Base-by-base conservation (phyloP, 805 yeast species). In the Metschnikowia sp. region DNA sequence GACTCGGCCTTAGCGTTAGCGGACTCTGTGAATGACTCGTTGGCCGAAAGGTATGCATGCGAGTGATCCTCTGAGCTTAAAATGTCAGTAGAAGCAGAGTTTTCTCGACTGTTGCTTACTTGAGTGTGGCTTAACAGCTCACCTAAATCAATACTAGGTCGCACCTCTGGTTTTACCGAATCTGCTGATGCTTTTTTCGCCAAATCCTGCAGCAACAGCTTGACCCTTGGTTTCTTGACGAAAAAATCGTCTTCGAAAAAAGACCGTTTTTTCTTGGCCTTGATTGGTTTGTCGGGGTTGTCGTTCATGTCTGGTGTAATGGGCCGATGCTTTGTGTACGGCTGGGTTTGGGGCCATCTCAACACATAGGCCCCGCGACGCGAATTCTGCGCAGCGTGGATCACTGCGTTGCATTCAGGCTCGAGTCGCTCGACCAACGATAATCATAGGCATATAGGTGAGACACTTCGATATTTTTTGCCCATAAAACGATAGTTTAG, bases 211-310 rank as follows among this genome's bases (percentile, higher is more conserved):
- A 10, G 19, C 19, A 19, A 10, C 37, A 15, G 37, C 39, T 44
- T 47, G n/a, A 44, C 11, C 35, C 53, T 55, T 19, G 50, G 42
- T 30, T 50, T 47, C 42, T 54, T 55, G 39, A 64, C 62, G 48
- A 67, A 67, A 51, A 66, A 66, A 40, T 67, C 70, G n/a, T 57
- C 55, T 3, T 48, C 55, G 15, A 53, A 40, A 28, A 53, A 40
- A 3, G 51, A 48, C 11, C 46, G 42, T 31, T 55, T 55, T 30
- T 47, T 47, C 32, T 40, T 45, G 13, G 47, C 30, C 35, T 44
- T 45, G 12, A 12, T 34, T 13, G 33, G 39, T 8, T 12, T 18
- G 29, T 4, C n/a, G 5, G 32, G 34, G 15, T 34, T 22, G 32
- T 35, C 45, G 29, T 9, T 42, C 45, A 42, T 40, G 26, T 31